Evolutionary conservation across 495 filamentous ascomycete species (phyloP), one percentile per base, ranked within the genome.

Genomic region (Penicillium egyptiacum): DNA sequence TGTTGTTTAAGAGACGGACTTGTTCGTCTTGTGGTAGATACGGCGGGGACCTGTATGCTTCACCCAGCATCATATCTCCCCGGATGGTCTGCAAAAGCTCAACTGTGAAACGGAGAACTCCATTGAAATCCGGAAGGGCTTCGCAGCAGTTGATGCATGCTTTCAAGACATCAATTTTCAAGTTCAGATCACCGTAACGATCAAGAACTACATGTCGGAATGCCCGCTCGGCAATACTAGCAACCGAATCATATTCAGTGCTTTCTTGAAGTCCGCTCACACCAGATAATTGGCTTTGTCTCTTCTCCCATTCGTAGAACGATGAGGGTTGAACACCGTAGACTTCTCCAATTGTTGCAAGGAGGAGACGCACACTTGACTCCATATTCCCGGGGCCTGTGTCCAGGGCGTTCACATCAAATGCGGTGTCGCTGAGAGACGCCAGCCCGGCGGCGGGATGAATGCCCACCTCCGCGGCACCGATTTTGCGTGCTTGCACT

Each of bases 381-480:
- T 92, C 89, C 67, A 90, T 83, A 59, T 92, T 89, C 0, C 84
- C 86, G 59, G 89, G 86, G 14, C 84, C 85, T 23, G 91, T 72
- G 59, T 93, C 88, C 47, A 94, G 71, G 8, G 87, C 83, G 33
- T 83, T 84, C n/a, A 86, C 75, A 59, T 79, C 75, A 56, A 78
- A 79, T 2, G 76, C 66, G 5, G 75, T 71, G 52, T 80, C 77
- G 50, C 71, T 79, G 22, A 92, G 71, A 58, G 86, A 85, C 12
- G 86, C 83, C 40, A 95, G 71, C 1, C 89, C 91, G 22, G 94
- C 91, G 25, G 91, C 92, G 44, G 95, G 95, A 71, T 98, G 94
- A 43, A 98, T 88, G 5, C 95, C 94, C 55, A 93, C 87, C 61
- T 97, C 94, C 19, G 95, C 94, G 51, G 94, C 95, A 31, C 92